Percentiles rank a stretch among this genome's conserved stretches.
Evolutionary conservation across 176 grass and related monocot genomes (phyloP).

Genomic region (Saccharum spontaneum): DNA sequence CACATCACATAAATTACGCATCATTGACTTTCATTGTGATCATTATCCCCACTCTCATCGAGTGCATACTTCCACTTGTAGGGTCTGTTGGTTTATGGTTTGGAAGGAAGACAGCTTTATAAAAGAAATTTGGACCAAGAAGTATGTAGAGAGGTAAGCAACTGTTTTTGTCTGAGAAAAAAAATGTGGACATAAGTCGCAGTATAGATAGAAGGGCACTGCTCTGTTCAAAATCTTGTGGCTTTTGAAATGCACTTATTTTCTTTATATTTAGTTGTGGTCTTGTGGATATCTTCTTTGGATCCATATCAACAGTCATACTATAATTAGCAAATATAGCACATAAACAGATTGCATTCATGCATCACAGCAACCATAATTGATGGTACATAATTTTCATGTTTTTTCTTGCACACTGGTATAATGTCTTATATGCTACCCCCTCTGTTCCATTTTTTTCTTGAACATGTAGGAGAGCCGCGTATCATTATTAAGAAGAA

Average conservation of each 20-base stretch:
- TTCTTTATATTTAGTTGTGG: slow-evolving; percentile 2
- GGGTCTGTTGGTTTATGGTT: slow-evolving; percentile 92
- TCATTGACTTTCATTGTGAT: neutral
- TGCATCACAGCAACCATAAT: neutral
- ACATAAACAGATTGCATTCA: neutral
- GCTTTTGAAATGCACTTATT: neutral
- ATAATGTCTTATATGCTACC: neutral
- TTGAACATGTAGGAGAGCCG: neutral
- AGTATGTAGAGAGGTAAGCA: slow-evolving; percentile 84
- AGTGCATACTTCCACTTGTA: slow-evolving; percentile 40
- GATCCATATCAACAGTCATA: neutral
- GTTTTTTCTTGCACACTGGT: neutral
- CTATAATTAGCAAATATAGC: neutral
- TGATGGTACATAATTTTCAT: neutral
- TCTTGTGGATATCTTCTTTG: neutral
- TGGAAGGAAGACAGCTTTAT: slow-evolving; percentile 77
- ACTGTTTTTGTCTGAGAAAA: slow-evolving; percentile 5
- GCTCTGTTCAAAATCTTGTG: neutral
- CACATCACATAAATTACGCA: neutral
- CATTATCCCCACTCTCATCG: slow-evolving; percentile 26
- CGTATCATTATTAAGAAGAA: neutral
- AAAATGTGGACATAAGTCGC: neutral
- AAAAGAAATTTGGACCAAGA: slow-evolving; percentile 83
- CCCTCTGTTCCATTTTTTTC: neutral
- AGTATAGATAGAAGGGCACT: neutral